phyloP scores from a whole-genome alignment of 257 asterid species.

The Vinca minor region DNA sequence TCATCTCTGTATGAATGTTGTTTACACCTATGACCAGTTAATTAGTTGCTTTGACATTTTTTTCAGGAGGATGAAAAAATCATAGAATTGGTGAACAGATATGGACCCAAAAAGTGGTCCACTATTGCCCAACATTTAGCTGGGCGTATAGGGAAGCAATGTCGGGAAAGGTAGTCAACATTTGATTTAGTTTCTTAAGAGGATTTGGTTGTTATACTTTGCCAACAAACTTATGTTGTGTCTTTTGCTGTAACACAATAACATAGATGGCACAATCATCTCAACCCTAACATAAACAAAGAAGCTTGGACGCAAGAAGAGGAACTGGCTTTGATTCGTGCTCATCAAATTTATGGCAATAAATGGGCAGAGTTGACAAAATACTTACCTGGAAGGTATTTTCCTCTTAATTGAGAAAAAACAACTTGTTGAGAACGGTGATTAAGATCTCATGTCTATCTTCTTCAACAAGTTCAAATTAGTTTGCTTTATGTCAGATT shows the following conservation, averaged over 20 bases:
- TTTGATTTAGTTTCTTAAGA: neutral
- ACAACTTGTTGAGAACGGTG: conserved; percentile 11
- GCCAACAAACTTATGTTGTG: neutral
- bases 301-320: conserved; percentile 97
- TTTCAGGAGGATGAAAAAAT: conserved; percentile 81
- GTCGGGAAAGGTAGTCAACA: conserved; percentile 87
- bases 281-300: conserved; percentile 80
- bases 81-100: conserved; percentile 56
- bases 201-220: neutral
- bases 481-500: conserved; percentile 18
- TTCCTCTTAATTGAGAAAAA: conserved; percentile 17
- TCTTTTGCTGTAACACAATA: conserved; percentile 13
- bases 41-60: conserved; percentile 2
- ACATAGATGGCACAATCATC: conserved; percentile 93
- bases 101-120: conserved; percentile 96
- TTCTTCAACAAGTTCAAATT: conserved; percentile 8
- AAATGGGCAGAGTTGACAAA: conserved; percentile 97
- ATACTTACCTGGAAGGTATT: conserved; percentile 85
- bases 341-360: conserved; percentile 84
- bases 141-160: conserved; percentile 98
- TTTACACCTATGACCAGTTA: neutral
- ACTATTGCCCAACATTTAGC: conserved; percentile 89
- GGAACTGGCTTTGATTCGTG: conserved; percentile 74
- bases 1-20: neutral
- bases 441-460: conserved; percentile 10